phyloP scores from a whole-genome alignment of 2,329 filamentous ascomycete genomes.

The Peltaster fructicola region DNA sequence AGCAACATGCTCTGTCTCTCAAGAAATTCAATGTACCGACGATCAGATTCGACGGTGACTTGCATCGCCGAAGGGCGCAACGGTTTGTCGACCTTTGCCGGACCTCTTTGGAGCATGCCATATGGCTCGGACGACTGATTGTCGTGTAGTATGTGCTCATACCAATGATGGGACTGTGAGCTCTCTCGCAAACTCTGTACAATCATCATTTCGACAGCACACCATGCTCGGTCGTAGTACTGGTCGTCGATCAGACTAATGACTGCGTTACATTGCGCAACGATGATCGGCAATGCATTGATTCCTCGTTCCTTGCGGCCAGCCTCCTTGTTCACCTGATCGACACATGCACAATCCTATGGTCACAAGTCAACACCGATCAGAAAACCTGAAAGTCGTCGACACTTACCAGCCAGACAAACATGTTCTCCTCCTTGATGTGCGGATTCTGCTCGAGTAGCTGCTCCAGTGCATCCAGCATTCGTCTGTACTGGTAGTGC shows the following conservation, averaged over 20 bases:
- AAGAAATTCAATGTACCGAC: too few species aligned
- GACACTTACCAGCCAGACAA: conserved; percentile 4
- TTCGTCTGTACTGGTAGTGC: conserved; percentile 1
- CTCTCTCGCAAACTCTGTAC: conserved; percentile 12
- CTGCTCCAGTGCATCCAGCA: conserved; percentile 1
- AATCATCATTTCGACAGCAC: conserved; percentile 21
- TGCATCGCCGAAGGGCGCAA: too few species aligned
- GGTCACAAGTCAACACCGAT: background rate
- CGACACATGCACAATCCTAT: conserved; percentile 23
- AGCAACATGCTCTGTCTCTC: too few species aligned
- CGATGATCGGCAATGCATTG: conserved; percentile 19
- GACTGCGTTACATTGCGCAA: conserved; percentile 24
- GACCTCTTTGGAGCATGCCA: too few species aligned
- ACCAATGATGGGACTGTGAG: too few species aligned
- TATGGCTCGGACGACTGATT: too few species aligned
- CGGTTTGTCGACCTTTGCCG: too few species aligned
- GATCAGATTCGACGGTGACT: too few species aligned
- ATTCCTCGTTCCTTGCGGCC: conserved; percentile 14
- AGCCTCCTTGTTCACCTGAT: conserved; percentile 20
- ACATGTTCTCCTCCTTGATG: conserved; percentile 1
- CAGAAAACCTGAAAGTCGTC: background rate
- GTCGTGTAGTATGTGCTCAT: too few species aligned
- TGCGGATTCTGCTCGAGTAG: conserved; percentile 1
- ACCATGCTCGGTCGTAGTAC: conserved; percentile 24
- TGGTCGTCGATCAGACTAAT: conserved; percentile 22